Base-by-base conservation (phyloP, 2,329 filamentous ascomycete genomes). In the Scolecobasidium constrictum region DNA sequence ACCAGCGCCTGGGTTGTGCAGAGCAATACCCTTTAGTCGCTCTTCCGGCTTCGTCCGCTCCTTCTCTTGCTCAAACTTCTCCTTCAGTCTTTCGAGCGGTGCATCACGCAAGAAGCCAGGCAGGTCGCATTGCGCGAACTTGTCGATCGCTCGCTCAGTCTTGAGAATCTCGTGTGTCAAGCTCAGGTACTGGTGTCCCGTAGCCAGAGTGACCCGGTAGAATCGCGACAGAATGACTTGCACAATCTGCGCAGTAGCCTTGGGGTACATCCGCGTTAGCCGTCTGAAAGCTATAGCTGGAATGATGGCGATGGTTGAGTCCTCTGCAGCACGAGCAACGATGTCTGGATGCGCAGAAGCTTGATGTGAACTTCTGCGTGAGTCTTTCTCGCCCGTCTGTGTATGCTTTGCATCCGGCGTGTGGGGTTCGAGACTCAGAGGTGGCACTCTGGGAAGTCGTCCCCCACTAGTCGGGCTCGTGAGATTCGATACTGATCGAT, bases 241-340 rank as follows among this genome's bases (percentile, higher is more conserved):
- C 4, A 98, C 87, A 49, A 98, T 96, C 56, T 98, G 93, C 2
- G 92, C 83, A 2, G 92, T 95, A 7, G 93, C 88, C 65, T 93
- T 94, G 7, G 92, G 92, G 53, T 96, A 98, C 18, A 95, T 81
- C 55, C 86, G 79, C 40, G 94, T 98, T 41, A 98, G 69, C 6
- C 93, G 80, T 42, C 87, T 79, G 54, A 98, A 98, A 3, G 92
- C 93, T 57, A 87, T 94, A 1, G 92, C 92, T 1, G 93, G 93
- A 45, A 98, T 98, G 49, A 98, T 93, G 4, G 92, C 92, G 61
- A 98, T 95, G 0, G 93, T 98, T 0, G 92, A 98, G 57, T 98
- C 93, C 18, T 93, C 83, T 13, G 87, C 93, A 4, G 92, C 92
- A 50, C 92, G 77, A n/a, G 90, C 92, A 49, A 98, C 86, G 48